Evolutionary conservation across 78 protist genomes (phyloP).

Genomic region (Guillardia theta): DNA sequence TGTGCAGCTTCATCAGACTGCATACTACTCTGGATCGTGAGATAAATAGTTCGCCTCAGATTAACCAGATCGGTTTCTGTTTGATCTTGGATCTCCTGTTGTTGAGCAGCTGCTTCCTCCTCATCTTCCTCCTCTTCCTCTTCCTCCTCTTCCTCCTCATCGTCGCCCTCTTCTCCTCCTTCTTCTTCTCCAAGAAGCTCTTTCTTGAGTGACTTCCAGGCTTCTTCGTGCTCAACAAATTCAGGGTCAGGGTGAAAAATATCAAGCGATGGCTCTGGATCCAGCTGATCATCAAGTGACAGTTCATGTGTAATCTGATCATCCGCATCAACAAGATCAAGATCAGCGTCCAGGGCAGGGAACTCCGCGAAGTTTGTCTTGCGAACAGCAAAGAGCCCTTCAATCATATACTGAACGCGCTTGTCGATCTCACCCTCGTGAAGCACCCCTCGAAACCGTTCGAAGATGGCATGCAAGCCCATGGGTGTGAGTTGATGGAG

Average conservation of each 20-base stretch:
- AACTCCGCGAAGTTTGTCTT: constrained; percentile 48
- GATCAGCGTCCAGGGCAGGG: constrained; percentile 75
- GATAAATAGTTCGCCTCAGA: constrained; percentile 84
- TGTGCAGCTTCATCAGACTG: constrained; percentile 92
- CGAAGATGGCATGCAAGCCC: constrained; percentile 66
- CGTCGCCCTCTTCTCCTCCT: constrained; percentile 56
- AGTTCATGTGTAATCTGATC: constrained; percentile 93
- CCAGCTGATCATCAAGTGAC: constrained; percentile 43
- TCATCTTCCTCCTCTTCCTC: constrained; percentile 50
- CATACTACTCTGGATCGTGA: constrained; percentile 68
- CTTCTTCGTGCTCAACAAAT: constrained; percentile 81
- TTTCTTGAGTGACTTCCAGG: constrained; percentile 49
- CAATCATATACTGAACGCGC: constrained; percentile 92
- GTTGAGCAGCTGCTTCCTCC: not conserved
- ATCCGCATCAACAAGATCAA: constrained; percentile 92
- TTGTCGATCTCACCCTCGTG: constrained; percentile 89
- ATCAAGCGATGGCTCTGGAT: constrained; percentile 60
- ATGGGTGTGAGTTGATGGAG: constrained; percentile 59
- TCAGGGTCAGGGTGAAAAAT: constrained; percentile 84
- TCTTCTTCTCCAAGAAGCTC: constrained; percentile 71
- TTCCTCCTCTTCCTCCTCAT: constrained; percentile 48
- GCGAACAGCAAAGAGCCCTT: constrained; percentile 50
- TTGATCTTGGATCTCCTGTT: constrained; percentile 53
- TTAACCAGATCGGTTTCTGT: constrained; percentile 74
- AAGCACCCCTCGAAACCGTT: constrained; percentile 82